A percentile compares a stretch with the other conserved stretches of the same genome.
Evolutionary conservation across 2,329 filamentous ascomycete species (phyloP).

Genomic region (Lachnellula willkommii): DNA sequence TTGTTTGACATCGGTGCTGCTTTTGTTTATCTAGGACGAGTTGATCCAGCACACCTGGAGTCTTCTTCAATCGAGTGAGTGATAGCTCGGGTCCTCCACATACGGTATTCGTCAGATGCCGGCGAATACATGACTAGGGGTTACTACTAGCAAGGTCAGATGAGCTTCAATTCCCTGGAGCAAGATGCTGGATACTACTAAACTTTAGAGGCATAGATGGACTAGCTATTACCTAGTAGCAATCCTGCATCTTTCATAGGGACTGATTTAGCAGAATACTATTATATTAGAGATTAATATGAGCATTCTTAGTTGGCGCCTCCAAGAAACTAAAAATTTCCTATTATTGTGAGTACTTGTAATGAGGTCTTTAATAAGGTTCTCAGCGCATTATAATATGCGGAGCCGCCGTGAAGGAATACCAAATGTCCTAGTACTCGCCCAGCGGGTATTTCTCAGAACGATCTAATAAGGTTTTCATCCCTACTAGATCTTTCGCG

Average conservation of each 20-base stretch:
- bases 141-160: slow-evolving; percentile 14
- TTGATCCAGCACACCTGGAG: too few relatives aligned
- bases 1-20: too few relatives aligned
- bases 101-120: slow-evolving; percentile 2
- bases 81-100: slow-evolving; percentile 5
- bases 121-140: slow-evolving; percentile 6
- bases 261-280: slow-evolving; percentile 12
- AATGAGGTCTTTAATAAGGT: neutral
- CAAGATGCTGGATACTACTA: slow-evolving; percentile 13
- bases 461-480: too few relatives aligned
- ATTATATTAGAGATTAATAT: slow-evolving; percentile 11
- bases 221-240: slow-evolving; percentile 13
- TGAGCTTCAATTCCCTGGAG: slow-evolving; percentile 9
- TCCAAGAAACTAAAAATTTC: neutral
- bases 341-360: neutral
- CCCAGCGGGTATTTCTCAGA: too few relatives aligned
- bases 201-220: slow-evolving; percentile 3
- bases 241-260: slow-evolving; percentile 19
- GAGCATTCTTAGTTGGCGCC: slow-evolving; percentile 5
- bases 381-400: neutral
- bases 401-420: too few relatives aligned
- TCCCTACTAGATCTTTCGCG: neutral
- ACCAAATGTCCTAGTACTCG: too few relatives aligned
- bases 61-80: too few relatives aligned
- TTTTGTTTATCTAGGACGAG: too few relatives aligned